A percentile compares a stretch with the other conserved stretches of the same genome.
Evolutionary conservation across 768 basidiomycete species (phyloP).

Genomic region (Psilocybe azurescens): DNA sequence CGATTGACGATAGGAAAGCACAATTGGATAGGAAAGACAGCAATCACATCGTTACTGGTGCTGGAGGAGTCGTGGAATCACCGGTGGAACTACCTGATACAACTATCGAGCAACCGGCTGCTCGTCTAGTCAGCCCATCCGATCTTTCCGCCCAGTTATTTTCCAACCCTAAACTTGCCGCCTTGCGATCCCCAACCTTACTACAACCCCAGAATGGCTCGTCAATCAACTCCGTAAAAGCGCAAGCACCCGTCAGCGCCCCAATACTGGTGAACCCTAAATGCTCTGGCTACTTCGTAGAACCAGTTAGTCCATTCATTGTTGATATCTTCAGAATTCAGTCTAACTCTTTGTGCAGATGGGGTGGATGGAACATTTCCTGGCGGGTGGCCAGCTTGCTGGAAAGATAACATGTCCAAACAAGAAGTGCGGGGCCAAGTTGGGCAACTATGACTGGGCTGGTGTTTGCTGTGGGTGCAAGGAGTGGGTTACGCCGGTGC

Average conservation of each 20-base stretch:
- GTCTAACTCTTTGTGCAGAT: conserved; percentile 51
- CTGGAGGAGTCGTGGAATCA: conserved; percentile 15
- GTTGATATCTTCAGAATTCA: not conserved
- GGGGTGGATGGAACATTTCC: conserved; percentile 93
- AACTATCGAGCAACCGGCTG: conserved; percentile 25
- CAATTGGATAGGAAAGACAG: conserved; percentile 12
- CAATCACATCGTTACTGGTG: conserved; percentile 7
- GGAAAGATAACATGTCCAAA: conserved; percentile 96
- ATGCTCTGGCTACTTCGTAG: conserved; percentile 97
- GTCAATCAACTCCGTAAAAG: conserved; percentile 20
- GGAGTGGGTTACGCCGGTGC: conserved; percentile 90
- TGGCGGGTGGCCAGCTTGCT: conserved; percentile 74
- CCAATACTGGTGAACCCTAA: conserved; percentile 79
- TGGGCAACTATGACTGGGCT: conserved; percentile 98
- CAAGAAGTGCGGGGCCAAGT: conserved; percentile 85
- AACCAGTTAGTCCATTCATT: conserved; percentile 68
- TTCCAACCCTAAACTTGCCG: conserved; percentile 48
- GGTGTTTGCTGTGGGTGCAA: conserved; percentile 91
- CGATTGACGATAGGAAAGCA: conserved; percentile 19
- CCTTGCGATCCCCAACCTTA: conserved; percentile 32
- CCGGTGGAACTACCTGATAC: conserved; percentile 1
- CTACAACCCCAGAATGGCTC: conserved; percentile 3
- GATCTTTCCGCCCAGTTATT: conserved; percentile 48
- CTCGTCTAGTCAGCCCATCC: conserved; percentile 39
- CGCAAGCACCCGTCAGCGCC: conserved; percentile 44